These are phyloP conservation scores for Apiotrichum mycotoxinovorans DNA, from an alignment of 1,284 basidiomycete species.

Conservation along the genomic window DNA sequence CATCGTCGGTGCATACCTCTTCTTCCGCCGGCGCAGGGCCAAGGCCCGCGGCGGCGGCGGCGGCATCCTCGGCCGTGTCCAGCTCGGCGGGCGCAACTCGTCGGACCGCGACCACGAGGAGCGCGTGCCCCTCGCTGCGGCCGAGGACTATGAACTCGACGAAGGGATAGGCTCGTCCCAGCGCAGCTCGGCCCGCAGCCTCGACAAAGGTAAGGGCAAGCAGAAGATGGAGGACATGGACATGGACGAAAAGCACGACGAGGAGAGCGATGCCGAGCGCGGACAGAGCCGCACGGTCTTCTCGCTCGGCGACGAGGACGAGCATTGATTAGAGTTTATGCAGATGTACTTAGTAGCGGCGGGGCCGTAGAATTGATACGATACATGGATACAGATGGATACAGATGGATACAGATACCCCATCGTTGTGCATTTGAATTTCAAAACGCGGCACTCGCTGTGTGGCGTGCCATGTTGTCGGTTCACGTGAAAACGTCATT, in stretches of 20 bases:
- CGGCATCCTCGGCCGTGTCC: not conserved
- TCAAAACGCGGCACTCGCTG: too few species aligned
- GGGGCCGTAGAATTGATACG: too few species aligned
- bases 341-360: not conserved
- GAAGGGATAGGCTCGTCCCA: constrained; percentile 20
- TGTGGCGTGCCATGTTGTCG: too few species aligned
- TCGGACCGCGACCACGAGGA: constrained; percentile 51
- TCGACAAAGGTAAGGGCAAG: constrained; percentile 29
- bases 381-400: too few species aligned
- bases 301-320: constrained; percentile 53
- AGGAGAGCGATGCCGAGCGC: constrained; percentile 31
- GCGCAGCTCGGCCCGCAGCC: not conserved
- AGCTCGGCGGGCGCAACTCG: constrained; percentile 17
- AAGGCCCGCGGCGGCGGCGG: not conserved
- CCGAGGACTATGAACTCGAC: constrained; percentile 46
- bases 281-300: constrained; percentile 52
- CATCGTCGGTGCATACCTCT: constrained; percentile 57
- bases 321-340: constrained; percentile 4
- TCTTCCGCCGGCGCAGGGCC: constrained; percentile 29
- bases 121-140: constrained; percentile 56
- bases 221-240: constrained; percentile 13
- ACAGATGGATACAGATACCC: too few species aligned
- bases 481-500: too few species aligned
- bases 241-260: too few species aligned
- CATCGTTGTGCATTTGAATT: too few species aligned